Evolutionary conservation across 2,329 filamentous ascomycete species (phyloP).

Genomic region (Arachnomyces sp.): DNA sequence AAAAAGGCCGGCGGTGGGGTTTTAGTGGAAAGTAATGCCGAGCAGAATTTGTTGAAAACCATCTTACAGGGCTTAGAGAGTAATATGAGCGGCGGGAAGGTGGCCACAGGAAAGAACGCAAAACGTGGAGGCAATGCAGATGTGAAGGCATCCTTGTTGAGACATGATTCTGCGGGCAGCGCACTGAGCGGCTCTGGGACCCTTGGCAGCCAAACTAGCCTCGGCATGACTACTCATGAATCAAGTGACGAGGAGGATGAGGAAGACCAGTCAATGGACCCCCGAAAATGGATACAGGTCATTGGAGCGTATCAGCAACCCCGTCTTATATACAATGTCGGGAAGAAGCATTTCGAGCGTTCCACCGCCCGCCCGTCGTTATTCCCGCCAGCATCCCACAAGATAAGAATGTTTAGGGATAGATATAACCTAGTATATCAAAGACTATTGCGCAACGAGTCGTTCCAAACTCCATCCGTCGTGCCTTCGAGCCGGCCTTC

Average conservation of each 20-base stretch:
- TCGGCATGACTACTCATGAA: slow-evolving; percentile 10
- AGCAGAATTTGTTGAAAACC: slow-evolving; percentile 59
- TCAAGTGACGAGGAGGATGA: slow-evolving; percentile 44
- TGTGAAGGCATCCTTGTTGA: too few species aligned
- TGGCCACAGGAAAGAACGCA: slow-evolving; percentile 41
- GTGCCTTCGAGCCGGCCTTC: slow-evolving; percentile 51
- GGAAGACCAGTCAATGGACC: slow-evolving; percentile 59
- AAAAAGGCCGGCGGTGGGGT: slow-evolving; percentile 82
- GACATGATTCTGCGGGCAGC: neutral
- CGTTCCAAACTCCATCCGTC: slow-evolving; percentile 77
- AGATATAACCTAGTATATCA: slow-evolving; percentile 90
- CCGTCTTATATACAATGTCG: slow-evolving; percentile 37
- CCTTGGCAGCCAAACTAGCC: slow-evolving; percentile 41
- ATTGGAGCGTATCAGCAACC: slow-evolving; percentile 82
- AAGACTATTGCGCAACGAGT: slow-evolving; percentile 82
- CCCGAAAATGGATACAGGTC: slow-evolving; percentile 75
- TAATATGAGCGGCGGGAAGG: slow-evolving; percentile 75
- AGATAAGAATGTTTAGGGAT: slow-evolving; percentile 79
- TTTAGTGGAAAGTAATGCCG: slow-evolving; percentile 76
- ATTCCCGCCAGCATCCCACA: slow-evolving; percentile 70
- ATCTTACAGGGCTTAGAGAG: slow-evolving; percentile 80
- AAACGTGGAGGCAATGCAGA: slow-evolving; percentile 16
- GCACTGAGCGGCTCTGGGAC: slow-evolving; percentile 15
- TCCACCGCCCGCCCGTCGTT: slow-evolving; percentile 59
- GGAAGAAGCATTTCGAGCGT: slow-evolving; percentile 85